Percentiles rank a stretch among this genome's conserved stretches.
phyloP scores from a whole-genome alignment of 1,139 yeast genomes.

The Pichia sp. region DNA sequence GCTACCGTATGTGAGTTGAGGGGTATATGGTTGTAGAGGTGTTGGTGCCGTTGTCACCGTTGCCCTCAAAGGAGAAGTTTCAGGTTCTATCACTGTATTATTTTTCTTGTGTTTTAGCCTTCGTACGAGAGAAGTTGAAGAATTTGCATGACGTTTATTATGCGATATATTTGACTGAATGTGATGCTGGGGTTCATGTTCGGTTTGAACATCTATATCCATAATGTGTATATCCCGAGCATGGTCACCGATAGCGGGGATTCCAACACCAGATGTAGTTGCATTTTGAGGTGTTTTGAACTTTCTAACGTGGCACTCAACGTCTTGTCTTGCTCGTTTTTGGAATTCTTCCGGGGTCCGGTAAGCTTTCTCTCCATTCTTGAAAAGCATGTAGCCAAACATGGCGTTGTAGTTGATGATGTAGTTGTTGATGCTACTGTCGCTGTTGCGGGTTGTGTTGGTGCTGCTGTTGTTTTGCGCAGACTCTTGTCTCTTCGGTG shows the following conservation, averaged over 20 bases:
- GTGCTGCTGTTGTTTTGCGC: neutral
- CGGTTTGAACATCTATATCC: too few species aligned
- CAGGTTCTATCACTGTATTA: neutral
- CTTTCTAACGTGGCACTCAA: conserved; percentile 22
- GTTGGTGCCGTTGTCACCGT: conserved; percentile 8
- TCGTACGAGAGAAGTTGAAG: conserved; percentile 6
- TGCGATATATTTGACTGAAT: neutral
- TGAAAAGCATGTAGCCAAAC: conserved; percentile 26
- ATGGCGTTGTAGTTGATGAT: too few species aligned
- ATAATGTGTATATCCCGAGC: too few species aligned
- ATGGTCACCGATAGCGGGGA: too few species aligned
- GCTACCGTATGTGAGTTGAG: conserved; percentile 13
- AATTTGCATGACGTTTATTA: neutral
- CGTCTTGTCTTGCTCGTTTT: conserved; percentile 25
- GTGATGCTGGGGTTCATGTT: too few species aligned
- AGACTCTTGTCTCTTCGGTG: neutral
- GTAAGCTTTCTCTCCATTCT: conserved; percentile 18
- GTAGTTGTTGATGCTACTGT: neutral
- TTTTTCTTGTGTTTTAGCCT: neutral
- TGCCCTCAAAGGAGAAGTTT: conserved; percentile 1
- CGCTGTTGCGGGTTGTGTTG: too few species aligned
- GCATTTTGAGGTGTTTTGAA: too few species aligned
- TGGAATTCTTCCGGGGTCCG: conserved; percentile 27
- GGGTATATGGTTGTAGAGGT: neutral
- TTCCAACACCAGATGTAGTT: too few species aligned